Percentiles rank a stretch among this genome's conserved stretches.
Conservation (phyloP, 1,284 basidiomycete species). For the Cryptococcus sp. region DNA sequence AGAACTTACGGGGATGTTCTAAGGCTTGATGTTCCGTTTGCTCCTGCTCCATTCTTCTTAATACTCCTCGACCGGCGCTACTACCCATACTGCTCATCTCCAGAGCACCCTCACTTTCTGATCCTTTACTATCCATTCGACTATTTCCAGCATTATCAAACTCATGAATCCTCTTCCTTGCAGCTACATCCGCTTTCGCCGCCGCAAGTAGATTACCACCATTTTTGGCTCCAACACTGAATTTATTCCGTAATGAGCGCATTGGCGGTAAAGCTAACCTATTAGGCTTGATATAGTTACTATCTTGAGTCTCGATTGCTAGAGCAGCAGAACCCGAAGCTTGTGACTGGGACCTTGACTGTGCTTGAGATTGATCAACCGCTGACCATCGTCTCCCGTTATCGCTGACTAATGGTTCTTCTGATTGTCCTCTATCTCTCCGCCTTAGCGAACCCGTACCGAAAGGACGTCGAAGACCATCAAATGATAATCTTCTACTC, state of each 20-base stretch:
- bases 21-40: no score
- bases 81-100: no score
- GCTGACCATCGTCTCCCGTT: background rate
- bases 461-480: background rate
- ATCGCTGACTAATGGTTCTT: background rate
- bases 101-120: no score
- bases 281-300: background rate
- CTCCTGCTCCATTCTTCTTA: no score
- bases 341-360: background rate
- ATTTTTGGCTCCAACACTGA: background rate
- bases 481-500: constrained; percentile 5
- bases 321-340: background rate
- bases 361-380: background rate
- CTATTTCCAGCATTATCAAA: background rate
- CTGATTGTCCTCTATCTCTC: background rate
- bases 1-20: no score
- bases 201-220: background rate
- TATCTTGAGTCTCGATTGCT: background rate
- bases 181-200: constrained; percentile 5
- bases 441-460: background rate
- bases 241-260: constrained; percentile 1
- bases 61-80: no score
- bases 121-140: background rate
- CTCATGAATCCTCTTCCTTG: background rate
- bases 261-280: constrained; percentile 4